Percentiles rank a stretch among this genome's conserved stretches.
Conservation (phyloP, 805 yeast species). For the Metschnikowia drakensbergensis region DNA sequence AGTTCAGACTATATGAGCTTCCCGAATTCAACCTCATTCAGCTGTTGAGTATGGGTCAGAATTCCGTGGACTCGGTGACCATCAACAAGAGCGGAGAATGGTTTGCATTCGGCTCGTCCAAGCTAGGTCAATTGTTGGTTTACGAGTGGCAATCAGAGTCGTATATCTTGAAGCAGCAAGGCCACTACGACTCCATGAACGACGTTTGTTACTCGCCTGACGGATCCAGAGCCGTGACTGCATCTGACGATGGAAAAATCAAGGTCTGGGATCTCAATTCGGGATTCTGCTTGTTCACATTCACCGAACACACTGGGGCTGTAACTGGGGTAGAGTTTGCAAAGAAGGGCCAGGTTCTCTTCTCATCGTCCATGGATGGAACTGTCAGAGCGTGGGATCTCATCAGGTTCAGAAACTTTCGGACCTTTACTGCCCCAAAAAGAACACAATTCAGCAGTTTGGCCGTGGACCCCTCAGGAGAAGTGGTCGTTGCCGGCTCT, state of each 20-base stretch:
- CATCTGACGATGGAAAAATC: constrained; percentile 94
- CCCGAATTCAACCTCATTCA: constrained; percentile 79
- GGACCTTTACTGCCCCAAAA: constrained; percentile 89
- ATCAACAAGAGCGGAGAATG: constrained; percentile 89
- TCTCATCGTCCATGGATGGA: constrained; percentile 91
- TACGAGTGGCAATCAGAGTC: constrained; percentile 99
- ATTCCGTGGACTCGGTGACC: constrained; percentile 76
- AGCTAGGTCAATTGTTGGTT: constrained; percentile 87
- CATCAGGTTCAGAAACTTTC: constrained; percentile 85
- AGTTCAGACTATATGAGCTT: constrained; percentile 84
- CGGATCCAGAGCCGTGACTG: constrained; percentile 88
- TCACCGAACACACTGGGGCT: constrained; percentile 84
- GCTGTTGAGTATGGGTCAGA: constrained; percentile 87
- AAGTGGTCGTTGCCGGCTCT: constrained; percentile 93
- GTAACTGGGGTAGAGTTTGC: constrained; percentile 88
- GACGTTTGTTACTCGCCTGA: constrained; percentile 88
- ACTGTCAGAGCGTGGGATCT: constrained; percentile 98
- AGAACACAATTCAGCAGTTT: constrained; percentile 81
- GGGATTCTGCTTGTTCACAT: constrained; percentile 90
- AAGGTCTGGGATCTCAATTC: constrained; percentile 94
- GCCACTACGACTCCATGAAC: constrained; percentile 90
- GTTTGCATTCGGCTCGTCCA: constrained; percentile 91
- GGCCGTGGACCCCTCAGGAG: constrained; percentile 97
- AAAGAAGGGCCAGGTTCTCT: constrained; percentile 83
- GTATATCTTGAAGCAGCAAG: constrained; percentile 91